Evolutionary conservation across 805 yeast genomes (phyloP).

Genomic region (Kazachstania kunashirensis): DNA sequence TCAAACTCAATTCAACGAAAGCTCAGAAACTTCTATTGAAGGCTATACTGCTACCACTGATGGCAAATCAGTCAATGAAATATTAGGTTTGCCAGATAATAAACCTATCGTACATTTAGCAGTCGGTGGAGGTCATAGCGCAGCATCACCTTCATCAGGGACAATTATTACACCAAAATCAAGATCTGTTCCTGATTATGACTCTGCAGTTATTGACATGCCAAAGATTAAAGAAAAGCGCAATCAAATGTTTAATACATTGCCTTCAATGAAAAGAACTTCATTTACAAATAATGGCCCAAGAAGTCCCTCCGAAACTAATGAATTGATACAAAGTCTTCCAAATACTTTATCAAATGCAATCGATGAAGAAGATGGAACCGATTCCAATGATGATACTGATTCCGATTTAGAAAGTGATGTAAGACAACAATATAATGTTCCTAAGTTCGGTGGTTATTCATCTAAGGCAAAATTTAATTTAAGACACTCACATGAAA

Average conservation of each 20-base stretch:
- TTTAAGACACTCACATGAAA: conserved; percentile 30
- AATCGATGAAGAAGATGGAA: conserved; percentile 7
- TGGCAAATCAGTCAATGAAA: neutral
- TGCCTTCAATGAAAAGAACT: conserved; percentile 29
- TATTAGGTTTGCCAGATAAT: neutral
- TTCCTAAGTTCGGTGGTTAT: conserved; percentile 60
- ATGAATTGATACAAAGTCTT: neutral
- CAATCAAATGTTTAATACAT: conserved; percentile 15
- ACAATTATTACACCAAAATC: conserved; percentile 30
- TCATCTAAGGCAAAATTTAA: conserved; percentile 40
- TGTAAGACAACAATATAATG: conserved; percentile 16
- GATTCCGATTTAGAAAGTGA: conserved; percentile 21
- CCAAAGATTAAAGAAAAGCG: conserved; percentile 24
- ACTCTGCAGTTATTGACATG: conserved; percentile 24
- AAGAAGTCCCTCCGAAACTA: neutral
- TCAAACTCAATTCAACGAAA: neutral
- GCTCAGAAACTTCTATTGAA: neutral
- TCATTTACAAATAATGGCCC: conserved; percentile 6
- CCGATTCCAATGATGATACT: neutral
- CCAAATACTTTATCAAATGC: neutral
- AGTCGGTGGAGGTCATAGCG: neutral
- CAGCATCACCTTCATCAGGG: conserved; percentile 7
- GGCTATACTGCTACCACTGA: neutral
- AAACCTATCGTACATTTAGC: conserved; percentile 1
- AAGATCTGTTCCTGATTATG: conserved; percentile 25